phyloP scores from a whole-genome alignment of 805 yeast species.

The Zygoascus tannicola region DNA sequence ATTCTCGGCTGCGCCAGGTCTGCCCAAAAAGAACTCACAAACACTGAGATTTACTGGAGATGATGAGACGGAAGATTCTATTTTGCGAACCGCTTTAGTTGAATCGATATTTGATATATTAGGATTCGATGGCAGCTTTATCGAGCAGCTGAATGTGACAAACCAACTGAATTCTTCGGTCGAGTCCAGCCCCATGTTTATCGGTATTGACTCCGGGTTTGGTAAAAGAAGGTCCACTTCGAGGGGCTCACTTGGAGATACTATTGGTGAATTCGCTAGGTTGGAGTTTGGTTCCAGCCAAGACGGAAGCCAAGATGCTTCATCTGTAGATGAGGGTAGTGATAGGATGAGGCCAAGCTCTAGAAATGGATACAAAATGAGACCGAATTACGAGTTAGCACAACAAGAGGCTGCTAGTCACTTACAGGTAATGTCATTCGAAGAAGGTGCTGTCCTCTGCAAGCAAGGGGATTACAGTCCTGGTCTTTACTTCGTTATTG shows the following conservation, averaged over 20 bases:
- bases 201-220: slow-evolving; percentile 5
- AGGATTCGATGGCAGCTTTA: slow-evolving; percentile 43
- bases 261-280: slow-evolving; percentile 3
- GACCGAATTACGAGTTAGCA: slow-evolving; percentile 9
- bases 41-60: slow-evolving; percentile 39
- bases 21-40: slow-evolving; percentile 1
- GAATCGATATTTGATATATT: slow-evolving; percentile 61
- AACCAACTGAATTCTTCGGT: slow-evolving; percentile 8
- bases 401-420: slow-evolving; percentile 25
- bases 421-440: slow-evolving; percentile 45
- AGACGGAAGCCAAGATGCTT: slow-evolving; percentile 3
- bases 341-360: slow-evolving; percentile 2
- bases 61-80: slow-evolving; percentile 64
- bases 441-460: slow-evolving; percentile 48
- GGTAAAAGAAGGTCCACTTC: background rate
- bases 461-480: slow-evolving; percentile 56
- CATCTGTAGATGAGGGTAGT: slow-evolving; percentile 2
- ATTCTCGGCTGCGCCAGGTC: slow-evolving; percentile 3
- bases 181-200: slow-evolving; percentile 17
- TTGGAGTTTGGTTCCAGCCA: slow-evolving; percentile 6
- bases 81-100: slow-evolving; percentile 52
- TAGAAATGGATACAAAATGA: background rate
- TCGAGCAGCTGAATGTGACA: slow-evolving; percentile 3
- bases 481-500: slow-evolving; percentile 73
- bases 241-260: background rate